Base-by-base conservation (phyloP, 2,329 filamentous ascomycete species). In the Penicillium sp. region DNA sequence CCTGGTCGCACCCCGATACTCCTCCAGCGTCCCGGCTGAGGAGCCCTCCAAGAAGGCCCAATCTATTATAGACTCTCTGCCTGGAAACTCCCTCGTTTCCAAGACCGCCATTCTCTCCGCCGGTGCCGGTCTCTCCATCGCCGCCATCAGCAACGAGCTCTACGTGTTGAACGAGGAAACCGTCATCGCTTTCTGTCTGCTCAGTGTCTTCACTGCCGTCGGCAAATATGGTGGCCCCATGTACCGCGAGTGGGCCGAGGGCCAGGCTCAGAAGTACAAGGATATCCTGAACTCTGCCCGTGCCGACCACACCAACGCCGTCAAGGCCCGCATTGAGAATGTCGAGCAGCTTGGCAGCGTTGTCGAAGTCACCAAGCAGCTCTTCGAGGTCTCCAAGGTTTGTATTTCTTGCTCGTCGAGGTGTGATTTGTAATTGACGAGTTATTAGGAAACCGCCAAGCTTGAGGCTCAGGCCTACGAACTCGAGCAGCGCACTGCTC, bases 161-260 rank as follows among this genome's bases (percentile, higher is more conserved):
- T 97, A 97, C 80, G 91, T 99, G 75, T 84, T 99, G 79, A 99
- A 99, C 82, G 94, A 99, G 84, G 94, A 99, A 83, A 89, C 92
- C 63, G 89, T 99, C 73, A 90, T 96, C 72, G 90, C 90, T 65
- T 85, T 99, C 80, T 94, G 89, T 77, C 83, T 99, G 70, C 81
- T 97, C 73, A 91, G 88, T 74, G 90, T 97, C 73, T 99, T 96
- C 88, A 88, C 83, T 71, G 91, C 87, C 62, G 83, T 96, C 69
- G 93, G 90, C 81, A 94, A 95, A 79, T 97, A 91, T 75, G 91
- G 90, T 71, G 94, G 93, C 56, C 94, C 94, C 60, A 81, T 87
- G 76, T 97, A 97, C 85, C 86, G 82, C 74, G 85, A 93, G 77
- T 99, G 94, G 91, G 93, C 94, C 58, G 83, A 96, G 74, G 80